Evolutionary conservation across 75 land plant species (phyloP), one percentile per base, ranked within the genome.

Genomic region (Cunninghamia lanceolata): DNA sequence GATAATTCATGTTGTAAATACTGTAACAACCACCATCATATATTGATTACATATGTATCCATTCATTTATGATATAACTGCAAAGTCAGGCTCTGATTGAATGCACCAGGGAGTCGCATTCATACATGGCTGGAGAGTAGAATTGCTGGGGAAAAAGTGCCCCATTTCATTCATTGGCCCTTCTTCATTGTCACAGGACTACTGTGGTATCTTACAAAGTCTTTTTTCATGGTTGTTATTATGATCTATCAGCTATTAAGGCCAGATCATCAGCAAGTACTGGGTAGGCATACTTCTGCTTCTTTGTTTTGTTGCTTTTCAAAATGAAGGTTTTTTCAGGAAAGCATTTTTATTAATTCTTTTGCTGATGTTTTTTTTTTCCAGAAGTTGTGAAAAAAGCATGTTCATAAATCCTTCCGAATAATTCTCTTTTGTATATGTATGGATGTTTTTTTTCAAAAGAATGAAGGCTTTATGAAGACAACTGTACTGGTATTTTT

Each of bases 31-130:
- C 68, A 63, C 30, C 68, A 28, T 5, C 9, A 28, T 73, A 34
- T 32, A 34, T 73, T 73, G 16, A 73, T 73, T 73, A 34, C 36
- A 73, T 30, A 73, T 73, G 75, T 34, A 32, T 73, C 75, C 34
- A 73, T 30, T 73, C 75, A 73, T 73, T 73, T 73, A 73, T 73
- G 75, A 73, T 73, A 73, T 34, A 73, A 34, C 36, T 32, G 75
- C 34, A 11, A 32, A 73, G 36, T 32, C 36, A 32, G 34, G 36
- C 34, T 0, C 10, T 11, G 13, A 73, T 73, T 73, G 75, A 73
- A 73, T 34, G 75, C 36, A 63, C 36, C 34, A 73, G 34, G 75
- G 75, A n/a, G 75, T 34, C 75, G 34, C 75, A 34, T 63, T 63
- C 68, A 63, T 63, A 21, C 68, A 63, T 25, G 68, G n/a, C 28